Conservation (phyloP, 2,329 filamentous ascomycete genomes). For the Coniochaeta sp. region DNA sequence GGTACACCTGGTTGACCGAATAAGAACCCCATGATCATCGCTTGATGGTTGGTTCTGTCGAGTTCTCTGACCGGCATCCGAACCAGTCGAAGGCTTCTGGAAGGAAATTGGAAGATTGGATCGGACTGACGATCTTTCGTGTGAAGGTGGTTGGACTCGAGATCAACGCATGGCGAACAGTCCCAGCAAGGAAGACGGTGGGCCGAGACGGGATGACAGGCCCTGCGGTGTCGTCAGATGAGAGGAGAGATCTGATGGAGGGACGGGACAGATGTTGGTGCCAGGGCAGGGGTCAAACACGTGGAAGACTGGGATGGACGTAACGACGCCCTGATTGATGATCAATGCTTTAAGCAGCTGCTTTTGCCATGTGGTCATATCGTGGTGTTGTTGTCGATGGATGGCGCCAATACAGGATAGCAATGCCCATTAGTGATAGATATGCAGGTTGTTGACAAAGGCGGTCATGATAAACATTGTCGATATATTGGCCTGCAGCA, state of each 20-base stretch:
- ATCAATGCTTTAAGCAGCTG: background rate
- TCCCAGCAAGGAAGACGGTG: constrained; percentile 7
- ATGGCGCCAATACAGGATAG: background rate
- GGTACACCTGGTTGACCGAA: background rate
- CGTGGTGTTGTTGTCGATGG: background rate
- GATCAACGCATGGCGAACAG: constrained; percentile 6
- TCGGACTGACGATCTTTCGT: constrained; percentile 7
- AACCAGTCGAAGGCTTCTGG: constrained; percentile 13
- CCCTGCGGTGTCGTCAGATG: constrained; percentile 2
- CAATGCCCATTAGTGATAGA: background rate
- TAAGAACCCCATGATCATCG: constrained; percentile 4
- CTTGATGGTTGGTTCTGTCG: constrained; percentile 8
- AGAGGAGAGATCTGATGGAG: constrained; percentile 7
- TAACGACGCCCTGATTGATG: background rate
- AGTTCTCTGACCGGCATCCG: constrained; percentile 16
- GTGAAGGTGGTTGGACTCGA: background rate
- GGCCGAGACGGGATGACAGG: constrained; percentile 9
- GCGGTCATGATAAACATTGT: background rate
- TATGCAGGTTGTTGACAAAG: background rate
- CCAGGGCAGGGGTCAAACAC: background rate
- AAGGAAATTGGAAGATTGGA: constrained; percentile 10
- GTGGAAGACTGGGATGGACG: background rate
- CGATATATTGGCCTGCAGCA: background rate
- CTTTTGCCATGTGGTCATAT: background rate
- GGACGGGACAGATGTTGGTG: constrained; percentile 5